Base-by-base conservation (phyloP, 805 yeast genomes). In the Allodekkera sacchari region DNA sequence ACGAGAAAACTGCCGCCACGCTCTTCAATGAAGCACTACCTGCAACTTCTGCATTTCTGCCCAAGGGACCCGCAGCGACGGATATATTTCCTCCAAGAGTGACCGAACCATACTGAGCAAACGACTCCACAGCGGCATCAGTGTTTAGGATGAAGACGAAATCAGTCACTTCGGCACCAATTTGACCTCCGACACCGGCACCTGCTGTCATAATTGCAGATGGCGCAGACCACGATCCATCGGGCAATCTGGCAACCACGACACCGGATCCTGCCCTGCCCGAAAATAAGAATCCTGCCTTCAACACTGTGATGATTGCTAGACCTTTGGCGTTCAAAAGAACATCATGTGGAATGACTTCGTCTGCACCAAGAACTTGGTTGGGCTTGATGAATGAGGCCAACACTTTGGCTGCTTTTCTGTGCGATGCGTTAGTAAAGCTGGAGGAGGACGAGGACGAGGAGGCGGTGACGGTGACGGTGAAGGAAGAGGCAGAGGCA, bases 261-360 rank as follows among this genome's bases (percentile, higher is more conserved):
- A 89, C 83, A 42, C 98, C 98, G 1, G 95, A 83, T 17, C 98
- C 98, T 1, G 96, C 97, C 54, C 98, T 73, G 18, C 97, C 98
- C 3, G 95, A 83, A 55, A 89, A 89, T 34, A 89, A 64, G 55
- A 89, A 89, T 3, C 98, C 98, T 4, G 97, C 98, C 55, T 92
- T 89, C 36, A 89, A 64, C n/a, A 92, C 96, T 1, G 97, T 89
- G 42, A 89, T 70, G 23, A 89, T 61, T 4, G 95, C 96, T 32
- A 89, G 66, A 19, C 98, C 98, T 53, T 85, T 83, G 25, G 98
- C 97, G 50, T 83, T 79, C 41, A 81, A 76, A 38, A 89, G 67
- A 3, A 89, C 76, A 18, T 77, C 77, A 17, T 95, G 94, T 3
- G 98, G 98, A 39, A 89, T 89, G 33, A 89, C 77, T 45, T 78